A percentile compares a stretch with the other conserved stretches of the same genome.
phyloP scores from a whole-genome alignment of 768 basidiomycete genomes.

The Lentinus brumalis region DNA sequence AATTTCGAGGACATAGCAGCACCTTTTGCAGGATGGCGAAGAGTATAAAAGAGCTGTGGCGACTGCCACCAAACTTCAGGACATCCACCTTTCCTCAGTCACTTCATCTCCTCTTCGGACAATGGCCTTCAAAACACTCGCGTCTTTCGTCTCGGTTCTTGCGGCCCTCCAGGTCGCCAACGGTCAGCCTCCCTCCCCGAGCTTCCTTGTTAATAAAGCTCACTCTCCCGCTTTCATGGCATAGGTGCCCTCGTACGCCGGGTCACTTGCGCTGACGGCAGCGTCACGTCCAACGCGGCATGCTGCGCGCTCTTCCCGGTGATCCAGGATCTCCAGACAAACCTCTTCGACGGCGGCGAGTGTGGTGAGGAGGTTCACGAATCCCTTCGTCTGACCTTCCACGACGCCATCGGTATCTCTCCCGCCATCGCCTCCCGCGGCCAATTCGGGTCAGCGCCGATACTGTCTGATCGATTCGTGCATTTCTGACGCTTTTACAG shows the following conservation, averaged over 20 bases:
- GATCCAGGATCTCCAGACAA: slow-evolving; percentile 30
- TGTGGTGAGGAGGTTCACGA: slow-evolving; percentile 39
- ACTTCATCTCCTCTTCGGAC: neutral
- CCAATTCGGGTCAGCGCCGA: slow-evolving; percentile 10
- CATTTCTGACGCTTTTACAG: neutral
- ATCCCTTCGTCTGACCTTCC: slow-evolving; percentile 32
- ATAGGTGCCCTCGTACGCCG: slow-evolving; percentile 21
- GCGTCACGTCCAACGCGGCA: slow-evolving; percentile 17
- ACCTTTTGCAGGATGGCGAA: neutral
- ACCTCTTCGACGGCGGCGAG: slow-evolving; percentile 36
- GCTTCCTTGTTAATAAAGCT: neutral
- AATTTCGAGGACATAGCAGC: neutral
- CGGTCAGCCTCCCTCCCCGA: slow-evolving; percentile 10
- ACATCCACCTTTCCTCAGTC: neutral
- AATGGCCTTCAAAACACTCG: slow-evolving; percentile 28
- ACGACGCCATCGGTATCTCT: slow-evolving; percentile 28
- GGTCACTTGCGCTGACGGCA: slow-evolving; percentile 24
- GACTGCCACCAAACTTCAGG: slow-evolving; percentile 2
- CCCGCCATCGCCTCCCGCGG: slow-evolving; percentile 12
- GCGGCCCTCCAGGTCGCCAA: slow-evolving; percentile 21
- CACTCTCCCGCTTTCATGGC: neutral
- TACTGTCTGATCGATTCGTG: neutral
- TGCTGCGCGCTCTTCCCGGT: slow-evolving; percentile 20
- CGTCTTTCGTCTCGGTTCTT: slow-evolving; percentile 22
- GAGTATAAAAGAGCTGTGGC: slow-evolving; percentile 10